phyloP scores from a whole-genome alignment of 169 alveolate species.

The Theileria orientalis region DNA sequence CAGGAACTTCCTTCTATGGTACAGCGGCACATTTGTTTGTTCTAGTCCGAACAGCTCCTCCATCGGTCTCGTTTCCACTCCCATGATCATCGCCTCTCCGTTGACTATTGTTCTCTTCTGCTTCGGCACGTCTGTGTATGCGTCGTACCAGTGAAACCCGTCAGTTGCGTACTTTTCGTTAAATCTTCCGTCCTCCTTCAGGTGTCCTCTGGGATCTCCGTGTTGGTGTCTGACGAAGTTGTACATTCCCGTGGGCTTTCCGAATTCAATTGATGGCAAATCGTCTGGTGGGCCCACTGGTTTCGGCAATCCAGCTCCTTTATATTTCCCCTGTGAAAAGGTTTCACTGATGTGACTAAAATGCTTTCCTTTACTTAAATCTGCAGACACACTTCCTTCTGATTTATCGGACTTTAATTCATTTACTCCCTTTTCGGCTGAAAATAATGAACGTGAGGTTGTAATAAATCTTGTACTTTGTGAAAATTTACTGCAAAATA shows the following conservation, averaged over 20 bases:
- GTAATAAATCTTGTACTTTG: not conserved
- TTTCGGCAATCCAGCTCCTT: conserved; percentile 56
- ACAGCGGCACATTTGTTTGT: conserved; percentile 75
- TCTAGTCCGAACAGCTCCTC: conserved; percentile 75
- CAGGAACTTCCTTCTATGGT: conserved; percentile 71
- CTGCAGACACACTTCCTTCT: not conserved
- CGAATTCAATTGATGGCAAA: conserved; percentile 60
- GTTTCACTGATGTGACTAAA: conserved; percentile 24
- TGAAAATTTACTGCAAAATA: not conserved
- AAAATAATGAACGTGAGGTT: not conserved
- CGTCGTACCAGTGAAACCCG: conserved; percentile 80
- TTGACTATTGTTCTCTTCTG: conserved; percentile 78
- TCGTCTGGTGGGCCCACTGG: conserved; percentile 66
- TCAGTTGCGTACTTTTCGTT: conserved; percentile 69
- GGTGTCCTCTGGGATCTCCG: conserved; percentile 83
- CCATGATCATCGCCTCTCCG: conserved; percentile 82
- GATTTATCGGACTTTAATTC: not conserved
- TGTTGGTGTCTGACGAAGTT: conserved; percentile 78
- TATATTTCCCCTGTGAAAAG: conserved; percentile 52
- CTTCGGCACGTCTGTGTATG: conserved; percentile 77
- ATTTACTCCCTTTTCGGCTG: not conserved
- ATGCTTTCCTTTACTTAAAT: not conserved
- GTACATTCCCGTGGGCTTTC: conserved; percentile 72
- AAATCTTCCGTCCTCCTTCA: conserved; percentile 78
- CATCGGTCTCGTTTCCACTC: conserved; percentile 80